Base-by-base conservation (phyloP, 1,284 basidiomycete genomes). In the Pholiota adiposa region DNA sequence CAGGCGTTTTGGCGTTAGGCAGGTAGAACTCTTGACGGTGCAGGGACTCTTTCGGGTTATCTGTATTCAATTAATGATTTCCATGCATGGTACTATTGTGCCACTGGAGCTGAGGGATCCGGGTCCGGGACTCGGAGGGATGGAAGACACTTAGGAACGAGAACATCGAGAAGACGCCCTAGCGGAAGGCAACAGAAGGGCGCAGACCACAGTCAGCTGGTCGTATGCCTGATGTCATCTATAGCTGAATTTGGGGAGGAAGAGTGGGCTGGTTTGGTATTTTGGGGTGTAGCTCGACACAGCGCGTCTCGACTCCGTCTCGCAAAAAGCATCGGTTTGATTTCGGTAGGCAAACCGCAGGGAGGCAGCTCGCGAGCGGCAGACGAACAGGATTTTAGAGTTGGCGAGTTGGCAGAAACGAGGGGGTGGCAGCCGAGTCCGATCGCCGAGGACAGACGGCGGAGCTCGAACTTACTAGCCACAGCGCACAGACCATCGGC, bases 221-320 rank as follows among this genome's bases (percentile, higher is more conserved):
- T 50, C 48, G 48, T 50, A 50, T 9, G 19, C 6, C 8, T 50
- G 48, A 50, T 50, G 33, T 50, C 48, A 50, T 50, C n/a, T n/a
- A 8, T 9, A 29, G 48, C 31, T 33, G 48, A 7, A 34, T 12
- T 16, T 31, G 29, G 14, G 6, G 36, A 16, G 36, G 14, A 16
- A 38, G 27, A 29, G 12, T 19, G 50, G 25, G 50, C 50, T 25
- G 50, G 50, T 23, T 36, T 25, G 50, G 23, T 12, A 27, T 36
- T 50, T 18, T 11, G 49, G 27, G 50, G 4, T 11, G 18, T 9
- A 0, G 48, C 21, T 50, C n/a, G 12, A 27, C 14, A 49, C 4
- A 14, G 11, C 19, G n/a, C 19, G 19, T 11, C 11, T 44, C 19
- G 23, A 44, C 12, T 18, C 19, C 43, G 11, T n/a, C n/a, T n/a